Conservation (phyloP, 495 filamentous ascomycete genomes). For the Podospora conica region DNA sequence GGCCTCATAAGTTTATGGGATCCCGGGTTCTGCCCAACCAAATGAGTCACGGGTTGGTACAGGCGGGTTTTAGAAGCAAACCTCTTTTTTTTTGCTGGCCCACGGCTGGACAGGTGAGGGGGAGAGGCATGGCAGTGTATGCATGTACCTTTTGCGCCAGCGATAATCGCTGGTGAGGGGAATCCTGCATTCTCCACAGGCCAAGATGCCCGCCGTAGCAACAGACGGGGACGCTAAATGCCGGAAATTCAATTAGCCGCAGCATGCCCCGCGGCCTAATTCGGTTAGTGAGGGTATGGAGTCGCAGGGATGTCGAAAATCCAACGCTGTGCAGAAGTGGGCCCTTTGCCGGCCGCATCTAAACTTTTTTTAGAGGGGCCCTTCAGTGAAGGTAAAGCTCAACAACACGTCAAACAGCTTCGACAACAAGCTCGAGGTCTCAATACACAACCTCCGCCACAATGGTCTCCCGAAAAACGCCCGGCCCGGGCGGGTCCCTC, state of each 20-base stretch:
- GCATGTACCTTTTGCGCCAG: conserved; percentile 2
- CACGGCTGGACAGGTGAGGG: not conserved
- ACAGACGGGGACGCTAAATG: not conserved
- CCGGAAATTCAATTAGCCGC: conserved; percentile 25
- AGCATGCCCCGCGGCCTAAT: conserved; percentile 16
- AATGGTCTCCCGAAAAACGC: conserved; percentile 18
- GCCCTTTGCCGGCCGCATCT: conserved; percentile 4
- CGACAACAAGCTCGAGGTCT: not conserved
- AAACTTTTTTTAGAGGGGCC: conserved; percentile 9
- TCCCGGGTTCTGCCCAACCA: conserved; percentile 17
- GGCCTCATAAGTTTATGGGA: conserved; percentile 23
- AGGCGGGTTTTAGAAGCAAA: conserved; percentile 1
- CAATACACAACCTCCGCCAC: not conserved
- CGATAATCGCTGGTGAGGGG: conserved; percentile 1
- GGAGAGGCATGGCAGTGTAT: not conserved
- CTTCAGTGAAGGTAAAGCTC: not conserved
- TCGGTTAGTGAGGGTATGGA: conserved; percentile 9
- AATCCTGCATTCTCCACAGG: not conserved
- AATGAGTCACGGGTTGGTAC: conserved; percentile 24
- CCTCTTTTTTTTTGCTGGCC: conserved; percentile 1
- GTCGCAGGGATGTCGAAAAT: not conserved
- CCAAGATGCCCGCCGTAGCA: not conserved
- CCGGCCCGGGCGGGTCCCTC: conserved; percentile 20
- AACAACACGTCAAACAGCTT: conserved; percentile 1
- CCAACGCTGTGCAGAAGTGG: conserved; percentile 2